A percentile compares a stretch with the other conserved stretches of the same genome.
Evolutionary conservation across 345 rosid genomes (phyloP).

Genomic region (Rhodomyrtus tomentosa): DNA sequence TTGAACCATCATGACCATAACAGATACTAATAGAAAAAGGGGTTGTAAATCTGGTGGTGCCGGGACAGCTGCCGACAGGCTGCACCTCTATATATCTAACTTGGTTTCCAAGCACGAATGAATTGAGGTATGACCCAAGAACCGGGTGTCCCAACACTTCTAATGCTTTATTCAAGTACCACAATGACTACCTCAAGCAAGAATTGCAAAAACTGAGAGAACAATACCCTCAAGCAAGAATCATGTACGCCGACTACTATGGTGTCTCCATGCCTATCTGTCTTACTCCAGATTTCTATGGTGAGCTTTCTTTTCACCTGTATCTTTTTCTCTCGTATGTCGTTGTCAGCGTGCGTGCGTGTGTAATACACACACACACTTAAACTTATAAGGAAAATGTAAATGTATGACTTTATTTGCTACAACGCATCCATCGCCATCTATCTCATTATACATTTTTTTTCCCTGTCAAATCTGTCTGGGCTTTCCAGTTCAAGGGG

Average conservation of each 20-base stretch:
- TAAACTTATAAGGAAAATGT: no score
- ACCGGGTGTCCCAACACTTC: conserved; percentile 35
- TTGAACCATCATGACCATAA: not conserved
- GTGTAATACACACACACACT: no score
- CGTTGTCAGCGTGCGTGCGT: not conserved
- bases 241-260: conserved; percentile 33
- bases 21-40: conserved; percentile 60
- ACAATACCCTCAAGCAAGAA: conserved; percentile 35
- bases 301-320: conserved; percentile 6
- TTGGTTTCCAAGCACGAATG: conserved; percentile 14
- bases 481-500: no score
- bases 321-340: not conserved
- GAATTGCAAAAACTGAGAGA: conserved; percentile 19
- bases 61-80: conserved; percentile 54
- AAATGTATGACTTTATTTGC: not conserved
- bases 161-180: conserved; percentile 35
- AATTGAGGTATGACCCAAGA: conserved; percentile 25
- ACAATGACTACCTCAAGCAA: conserved; percentile 31
- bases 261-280: conserved; percentile 24
- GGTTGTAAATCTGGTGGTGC: conserved; percentile 49
- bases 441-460: no score
- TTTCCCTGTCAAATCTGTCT: no score
- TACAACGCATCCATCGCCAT: not conserved
- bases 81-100: conserved; percentile 47
- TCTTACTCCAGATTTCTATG: conserved; percentile 28